Evolutionary conservation across 2,329 filamentous ascomycete genomes (phyloP), one percentile per base, ranked within the genome.

Genomic region (Mariannaea elegans): DNA sequence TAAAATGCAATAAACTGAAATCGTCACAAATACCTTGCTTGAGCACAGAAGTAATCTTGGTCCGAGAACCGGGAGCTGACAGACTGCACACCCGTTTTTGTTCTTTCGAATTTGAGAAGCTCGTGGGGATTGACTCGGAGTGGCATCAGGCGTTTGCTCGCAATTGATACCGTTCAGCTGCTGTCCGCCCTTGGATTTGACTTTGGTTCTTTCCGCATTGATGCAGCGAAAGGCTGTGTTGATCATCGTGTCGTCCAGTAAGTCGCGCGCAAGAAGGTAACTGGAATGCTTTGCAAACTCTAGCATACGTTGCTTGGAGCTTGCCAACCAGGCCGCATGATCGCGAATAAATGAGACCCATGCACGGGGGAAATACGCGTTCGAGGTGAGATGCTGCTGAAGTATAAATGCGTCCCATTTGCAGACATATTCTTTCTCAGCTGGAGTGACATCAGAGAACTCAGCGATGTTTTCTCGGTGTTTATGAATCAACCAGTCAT

Each of bases 321-420:
- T 76, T 9, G 80, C 76, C n/a, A 88, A 73, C 85, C 85, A 88
- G 3, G 69, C 44, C 1, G 80, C 80, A 68, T 84, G 84, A 16
- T 80, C 74, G 49, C 77, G 73, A 36, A 84, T 74, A 67, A 87
- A 88, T 21, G 75, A 77, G 39, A 84, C 68, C 76, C 86, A 85
- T 16, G 80, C 77, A 3, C 78, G 78, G 10, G 83, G 78, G 12
- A 87, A 76, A 65, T 83, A 85, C 3, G 81, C 80, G 27, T 80
- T 79, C 4, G 83, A 82, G 5, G 81, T 83, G 45, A 87, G 73
- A 53, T 79, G 81, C 64, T 82, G 79, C 42, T 76, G 76, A 8
- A 84, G 78, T 45, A 86, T 81, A 64, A 83, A 86, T 1, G 80
- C 77, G 60, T 87, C 84, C 85, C 85, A 88, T 62, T 84, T 81